Base-by-base conservation (phyloP, 345 rosid genomes). In the Erysimum cheiranthoides region DNA sequence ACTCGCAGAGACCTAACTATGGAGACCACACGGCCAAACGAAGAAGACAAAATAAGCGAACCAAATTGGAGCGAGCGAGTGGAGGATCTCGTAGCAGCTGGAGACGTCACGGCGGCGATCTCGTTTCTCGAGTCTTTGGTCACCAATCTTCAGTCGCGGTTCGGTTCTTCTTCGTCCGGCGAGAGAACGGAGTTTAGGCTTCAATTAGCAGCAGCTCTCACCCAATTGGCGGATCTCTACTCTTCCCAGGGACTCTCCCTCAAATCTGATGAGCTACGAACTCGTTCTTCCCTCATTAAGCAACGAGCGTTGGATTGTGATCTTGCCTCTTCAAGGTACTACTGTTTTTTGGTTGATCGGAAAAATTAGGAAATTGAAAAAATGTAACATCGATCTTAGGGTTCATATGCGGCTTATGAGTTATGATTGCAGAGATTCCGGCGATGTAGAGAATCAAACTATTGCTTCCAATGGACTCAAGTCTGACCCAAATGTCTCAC, bases 41-140 rank as follows among this genome's bases (percentile, higher is more conserved):
- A 36, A 68, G 71, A 68, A 47, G 83, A 76, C 59, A 69, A 54
- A 42, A 66, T 60, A 21, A 51, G 53, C 5, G 45, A 74, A 54
- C 70, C 61, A 58, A 79, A 81, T 78, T 91, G 96, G 98, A 94
- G 97, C 85, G 97, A 94, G 75, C 79, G 67, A 12, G 90, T 85
- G 65, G 98, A 93, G 74, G 98, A 93, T 87, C 84, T 91, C 51
- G 83, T 90, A 16, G 58, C 88, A 0, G 78, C 79, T 43, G 93
- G 96, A 8, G 89, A 90, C 70, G 76, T 84, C 13, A 80, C 79
- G 36, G 82, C 80, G 30, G 93, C 96, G 18, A 86, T 90, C 73
- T 79, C 94, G 57, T 84, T 85, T 73, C 93, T 93, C 73, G 93
- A 93, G 74, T 68, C 87, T 42, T 61, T 84, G 34, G 62, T 83